Percentiles rank a stretch among this genome's conserved stretches.
These are phyloP conservation scores for Iris pallida DNA, from an alignment of 116 monocot genomes.

Conservation along the genomic window DNA sequence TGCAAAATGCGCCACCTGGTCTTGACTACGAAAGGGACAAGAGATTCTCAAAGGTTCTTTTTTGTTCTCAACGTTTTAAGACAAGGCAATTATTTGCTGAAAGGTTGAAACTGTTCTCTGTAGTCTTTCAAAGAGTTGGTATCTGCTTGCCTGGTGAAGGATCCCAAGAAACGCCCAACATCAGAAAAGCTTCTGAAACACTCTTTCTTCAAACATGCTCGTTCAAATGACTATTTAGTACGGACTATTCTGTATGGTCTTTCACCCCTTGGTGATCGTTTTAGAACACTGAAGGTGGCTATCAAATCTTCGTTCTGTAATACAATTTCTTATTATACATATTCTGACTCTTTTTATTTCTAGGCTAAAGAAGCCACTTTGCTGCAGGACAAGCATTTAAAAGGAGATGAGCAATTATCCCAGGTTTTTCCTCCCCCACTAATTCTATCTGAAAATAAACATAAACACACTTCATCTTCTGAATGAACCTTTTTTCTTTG, in stretches of 20 bases:
- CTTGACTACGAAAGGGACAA: slow-evolving; percentile 89
- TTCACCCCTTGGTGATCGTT: slow-evolving; percentile 59
- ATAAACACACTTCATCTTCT: too few species aligned
- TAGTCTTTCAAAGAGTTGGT: slow-evolving; percentile 92
- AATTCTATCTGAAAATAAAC: too few species aligned
- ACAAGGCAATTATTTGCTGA: neutral
- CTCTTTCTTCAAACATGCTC: slow-evolving; percentile 60
- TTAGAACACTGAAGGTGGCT: slow-evolving; percentile 21
- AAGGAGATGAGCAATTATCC: too few species aligned
- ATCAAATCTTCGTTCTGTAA: slow-evolving; percentile 20
- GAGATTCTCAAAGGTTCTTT: slow-evolving; percentile 82
- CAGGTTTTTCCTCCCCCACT: too few species aligned
- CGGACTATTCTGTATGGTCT: slow-evolving; percentile 51
- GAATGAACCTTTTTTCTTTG: too few species aligned
- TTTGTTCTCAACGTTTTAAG: neutral
- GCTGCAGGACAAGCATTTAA: too few species aligned
- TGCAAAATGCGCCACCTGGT: slow-evolving; percentile 96
- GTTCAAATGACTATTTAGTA: slow-evolving; percentile 45
- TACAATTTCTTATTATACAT: too few species aligned
- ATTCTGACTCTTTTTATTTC: too few species aligned
- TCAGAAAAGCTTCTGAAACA: slow-evolving; percentile 75
- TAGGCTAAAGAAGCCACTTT: too few species aligned
- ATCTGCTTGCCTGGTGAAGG: slow-evolving; percentile 62
- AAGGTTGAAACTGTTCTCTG: slow-evolving; percentile 13
- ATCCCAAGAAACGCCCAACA: slow-evolving; percentile 63